Base-by-base conservation (phyloP, 495 filamentous ascomycete species). In the Penicillium malachiteum region DNA sequence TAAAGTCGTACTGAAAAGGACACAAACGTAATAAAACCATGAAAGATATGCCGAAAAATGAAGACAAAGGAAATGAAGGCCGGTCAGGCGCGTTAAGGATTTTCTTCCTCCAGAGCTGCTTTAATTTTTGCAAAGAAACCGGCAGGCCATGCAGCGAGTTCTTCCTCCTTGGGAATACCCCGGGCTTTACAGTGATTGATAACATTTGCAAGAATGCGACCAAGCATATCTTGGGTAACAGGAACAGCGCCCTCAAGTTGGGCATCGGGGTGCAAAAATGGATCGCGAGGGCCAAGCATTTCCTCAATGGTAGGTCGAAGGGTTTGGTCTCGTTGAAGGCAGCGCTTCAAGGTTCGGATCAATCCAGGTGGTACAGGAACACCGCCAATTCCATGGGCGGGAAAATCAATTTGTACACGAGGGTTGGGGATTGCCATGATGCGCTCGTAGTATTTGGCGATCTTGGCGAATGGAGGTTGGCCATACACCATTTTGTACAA, bases 401-500 rank as follows among this genome's bases (percentile, higher is more conserved):
- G 91, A 67, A 91, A 97, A 41, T 91, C 86, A 69, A 98, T 94
- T 33, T 78, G 73, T 67, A 96, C 85, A 38, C 84, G 81, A 49
- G 87, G 93, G 65, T 97, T 92, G 47, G 92, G 91, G 68, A 98
- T 98, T 13, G 92, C 91, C 75, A 85, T 75, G 55, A 88, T 81
- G 10, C 77, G 75, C 55, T 75, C 85, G 75, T 92, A 87, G 67
- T 88, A 89, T 72, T 91, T 90, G 12, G 83, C 75, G 58, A 98
- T 95, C 65, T 96, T 91, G 9, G 89, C 91, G 62, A 98, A 98
- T 4, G 94, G 94, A 7, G 91, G 89, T 32, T 86, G 82, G 41
- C 93, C 93, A 69, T 97, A 97, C 0, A 91, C 88, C 91, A 98
- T 96, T 71, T 97, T 94, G 71, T 95, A 97, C 21, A 98, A 73